These are phyloP conservation scores for Castanea mollissima DNA, from an alignment of 306 rosid genomes.

Conservation along the genomic window DNA sequence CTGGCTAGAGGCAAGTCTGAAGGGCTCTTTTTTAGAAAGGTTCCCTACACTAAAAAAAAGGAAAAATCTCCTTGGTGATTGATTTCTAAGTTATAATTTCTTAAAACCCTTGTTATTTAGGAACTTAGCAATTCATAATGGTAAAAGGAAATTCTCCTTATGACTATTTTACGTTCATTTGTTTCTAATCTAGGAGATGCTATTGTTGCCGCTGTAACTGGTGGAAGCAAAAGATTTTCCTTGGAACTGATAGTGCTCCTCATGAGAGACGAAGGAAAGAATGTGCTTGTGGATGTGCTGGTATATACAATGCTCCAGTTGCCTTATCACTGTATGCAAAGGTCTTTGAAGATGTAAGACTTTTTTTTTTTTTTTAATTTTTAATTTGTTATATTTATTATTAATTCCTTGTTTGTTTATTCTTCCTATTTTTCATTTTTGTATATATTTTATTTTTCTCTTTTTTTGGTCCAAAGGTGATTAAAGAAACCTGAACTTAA, in stretches of 20 bases:
- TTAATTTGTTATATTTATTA: neutral
- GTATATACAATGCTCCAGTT: constrained; percentile 79
- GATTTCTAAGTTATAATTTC: neutral
- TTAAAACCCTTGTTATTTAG: neutral
- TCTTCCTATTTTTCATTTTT: neutral
- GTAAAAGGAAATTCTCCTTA: neutral
- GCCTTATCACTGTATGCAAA: constrained; percentile 83
- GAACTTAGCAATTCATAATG: neutral
- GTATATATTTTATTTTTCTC: neutral
- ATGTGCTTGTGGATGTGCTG: constrained; percentile 84
- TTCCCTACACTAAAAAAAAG: too few relatives aligned
- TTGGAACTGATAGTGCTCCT: constrained; percentile 96
- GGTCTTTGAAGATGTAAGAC: constrained; percentile 85
- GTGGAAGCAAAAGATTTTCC: constrained; percentile 83
- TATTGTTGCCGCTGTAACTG: constrained; percentile 75
- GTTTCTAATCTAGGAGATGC: constrained; percentile 55
- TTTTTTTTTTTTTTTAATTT: neutral
- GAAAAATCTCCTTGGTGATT: neutral
- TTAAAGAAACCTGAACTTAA: neutral
- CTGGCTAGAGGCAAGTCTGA: too few relatives aligned
- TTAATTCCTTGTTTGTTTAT: neutral
- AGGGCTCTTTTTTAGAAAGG: too few relatives aligned
- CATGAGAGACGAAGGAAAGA: constrained; percentile 82
- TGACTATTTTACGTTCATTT: constrained; percentile 10
- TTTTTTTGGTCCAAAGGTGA: too few relatives aligned